Percentiles rank a stretch among this genome's conserved stretches.
phyloP scores from a whole-genome alignment of 257 asterid genomes.

The Haberlea rhodopensis region DNA sequence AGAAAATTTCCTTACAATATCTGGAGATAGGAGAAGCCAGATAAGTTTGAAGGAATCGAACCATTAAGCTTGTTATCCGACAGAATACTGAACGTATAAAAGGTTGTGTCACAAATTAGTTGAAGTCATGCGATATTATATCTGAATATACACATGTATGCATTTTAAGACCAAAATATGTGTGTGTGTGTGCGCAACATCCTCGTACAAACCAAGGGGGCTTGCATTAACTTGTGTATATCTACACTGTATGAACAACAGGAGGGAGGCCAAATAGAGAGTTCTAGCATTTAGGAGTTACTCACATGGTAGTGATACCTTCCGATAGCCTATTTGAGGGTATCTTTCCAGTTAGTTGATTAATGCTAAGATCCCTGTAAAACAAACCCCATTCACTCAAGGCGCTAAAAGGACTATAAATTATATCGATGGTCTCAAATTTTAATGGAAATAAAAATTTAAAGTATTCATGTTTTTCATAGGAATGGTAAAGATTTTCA shows the following conservation, averaged over 20 bases:
- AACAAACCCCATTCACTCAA: conserved; percentile 16
- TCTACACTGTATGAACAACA: neutral
- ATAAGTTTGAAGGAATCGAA: conserved; percentile 49
- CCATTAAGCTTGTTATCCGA: conserved; percentile 49
- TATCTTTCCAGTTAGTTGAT: conserved; percentile 39
- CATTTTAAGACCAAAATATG: no score
- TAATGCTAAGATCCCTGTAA: conserved; percentile 54
- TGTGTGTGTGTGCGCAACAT: no score
- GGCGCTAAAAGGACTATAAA: no score
- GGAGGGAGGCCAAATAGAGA: neutral
- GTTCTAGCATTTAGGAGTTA: neutral
- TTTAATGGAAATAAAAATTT: no score
- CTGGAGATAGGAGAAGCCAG: conserved; percentile 48
- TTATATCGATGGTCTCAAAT: no score
- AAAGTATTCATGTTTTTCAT: no score
- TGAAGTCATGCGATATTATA: no score
- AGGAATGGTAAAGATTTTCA: no score
- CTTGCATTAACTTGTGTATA: no score
- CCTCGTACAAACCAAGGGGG: no score
- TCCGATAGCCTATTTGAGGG: conserved; percentile 34
- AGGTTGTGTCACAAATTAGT: neutral
- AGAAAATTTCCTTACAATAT: conserved; percentile 34
- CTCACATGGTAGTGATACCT: conserved; percentile 51
- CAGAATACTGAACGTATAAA: conserved; percentile 35
- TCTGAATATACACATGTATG: no score